Evolutionary conservation across 1,139 yeast species (phyloP), one percentile per base, ranked within the genome.

Genomic region (Geotrichum europaeum): DNA sequence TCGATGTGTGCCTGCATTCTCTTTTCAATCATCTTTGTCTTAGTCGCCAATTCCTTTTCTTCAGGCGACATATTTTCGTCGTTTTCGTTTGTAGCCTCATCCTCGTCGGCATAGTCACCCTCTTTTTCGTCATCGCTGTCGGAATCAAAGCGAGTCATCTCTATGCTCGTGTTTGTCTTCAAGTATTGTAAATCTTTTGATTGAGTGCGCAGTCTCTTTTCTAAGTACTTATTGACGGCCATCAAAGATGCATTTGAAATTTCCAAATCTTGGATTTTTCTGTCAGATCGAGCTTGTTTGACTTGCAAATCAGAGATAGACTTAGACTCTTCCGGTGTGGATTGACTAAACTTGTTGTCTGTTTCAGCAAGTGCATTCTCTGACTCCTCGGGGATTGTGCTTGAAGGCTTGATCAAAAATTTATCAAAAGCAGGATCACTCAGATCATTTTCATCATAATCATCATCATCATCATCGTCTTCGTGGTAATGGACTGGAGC

Each of bases 211-310:
- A 69, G 53, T 52, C 63, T 58, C 54, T 65, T 67, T 57, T 71
- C 73, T 43, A 71, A 60, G 57, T 66, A 69, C 56, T 67, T 66
- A 64, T 71, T 71, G 15, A 71, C 67, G 7, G 68, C 65, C 60
- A 69, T 58, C 36, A 71, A 60, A 3, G 73, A 69, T 25, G 65
- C 60, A 61, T 71, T 71, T 9, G 73, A 66, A 18, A 71, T 70
- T 60, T 71, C 73, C 58, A 71, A 56, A 51, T 71, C 73, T 64
- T 65, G 61, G 9, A 70, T 65, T 57, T 69, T 70, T 20, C 73
- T 64, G 28, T 68, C 69, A 4, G 67, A 62, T 45, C 71, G 63
- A 1, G 68, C 70, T 49, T 62, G 64, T 36, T 62, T 62, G 22
- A 55, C 59, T n/a, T 57, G 59, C 9, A 57, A 36, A 43, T 57